A percentile compares a stretch with the other conserved stretches of the same genome.
Conservation (phyloP, 129 eudicot species). For the Pittosporum tobira region DNA sequence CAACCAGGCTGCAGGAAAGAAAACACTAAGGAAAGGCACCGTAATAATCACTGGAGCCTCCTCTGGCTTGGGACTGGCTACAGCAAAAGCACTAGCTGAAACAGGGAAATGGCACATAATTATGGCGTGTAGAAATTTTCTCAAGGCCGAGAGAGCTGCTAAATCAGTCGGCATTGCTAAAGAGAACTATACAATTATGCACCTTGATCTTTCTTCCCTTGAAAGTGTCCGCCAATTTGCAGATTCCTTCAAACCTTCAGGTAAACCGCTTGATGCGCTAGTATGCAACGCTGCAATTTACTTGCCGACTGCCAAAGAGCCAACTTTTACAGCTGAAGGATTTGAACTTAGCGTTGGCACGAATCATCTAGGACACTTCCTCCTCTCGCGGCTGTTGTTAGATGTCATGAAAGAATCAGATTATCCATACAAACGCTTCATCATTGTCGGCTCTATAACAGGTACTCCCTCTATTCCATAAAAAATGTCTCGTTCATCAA, state of each 20-base stretch:
- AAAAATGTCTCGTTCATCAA: too few relatives aligned
- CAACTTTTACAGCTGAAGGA: conserved; percentile 86
- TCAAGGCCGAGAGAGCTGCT: conserved; percentile 91
- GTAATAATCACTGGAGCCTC: conserved; percentile 91
- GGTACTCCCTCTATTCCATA: conserved; percentile 54
- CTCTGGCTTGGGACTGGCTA: conserved; percentile 86
- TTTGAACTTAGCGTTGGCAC: conserved; percentile 91
- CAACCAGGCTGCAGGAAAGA: conserved; percentile 47
- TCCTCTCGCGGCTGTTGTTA: conserved; percentile 60
- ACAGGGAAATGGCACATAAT: conserved; percentile 69
- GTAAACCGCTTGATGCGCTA: conserved; percentile 68
- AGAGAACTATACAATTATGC: conserved; percentile 74
- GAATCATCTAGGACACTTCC: conserved; percentile 90
- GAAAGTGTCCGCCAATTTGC: conserved; percentile 93
- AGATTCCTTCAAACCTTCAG: conserved; percentile 55
- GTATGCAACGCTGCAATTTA: conserved; percentile 92
- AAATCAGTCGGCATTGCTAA: conserved; percentile 67
- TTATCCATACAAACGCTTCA: conserved; percentile 55
- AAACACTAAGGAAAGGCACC: conserved; percentile 74
- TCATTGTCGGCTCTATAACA: conserved; percentile 93
- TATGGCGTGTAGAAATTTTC: conserved; percentile 89
- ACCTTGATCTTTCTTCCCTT: conserved; percentile 90
- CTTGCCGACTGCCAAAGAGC: conserved; percentile 87
- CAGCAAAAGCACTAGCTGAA: conserved; percentile 75
- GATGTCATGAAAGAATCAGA: conserved; percentile 77